Conservation (phyloP, 805 yeast genomes). For the Alloascoidea hylecoeti region DNA sequence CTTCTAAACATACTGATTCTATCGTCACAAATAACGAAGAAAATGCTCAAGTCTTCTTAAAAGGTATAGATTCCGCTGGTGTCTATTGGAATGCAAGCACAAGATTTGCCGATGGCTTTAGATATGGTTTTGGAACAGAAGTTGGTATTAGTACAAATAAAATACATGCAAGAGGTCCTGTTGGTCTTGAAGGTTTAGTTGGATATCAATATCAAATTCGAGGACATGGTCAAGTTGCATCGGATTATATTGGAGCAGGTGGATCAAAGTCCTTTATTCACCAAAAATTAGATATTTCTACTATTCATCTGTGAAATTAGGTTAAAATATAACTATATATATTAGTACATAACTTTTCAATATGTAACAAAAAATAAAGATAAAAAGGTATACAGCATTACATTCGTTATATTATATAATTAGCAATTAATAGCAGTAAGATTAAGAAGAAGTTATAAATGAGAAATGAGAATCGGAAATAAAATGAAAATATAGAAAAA, state of each 20-base stretch:
- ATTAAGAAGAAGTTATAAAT: no score
- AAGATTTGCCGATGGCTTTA: slow-evolving; percentile 95
- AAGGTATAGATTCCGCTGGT: slow-evolving; percentile 88
- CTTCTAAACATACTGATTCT: slow-evolving; percentile 93
- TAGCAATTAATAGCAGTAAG: no score
- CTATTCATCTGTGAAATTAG: no score
- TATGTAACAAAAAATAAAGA: no score
- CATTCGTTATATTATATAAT: no score
- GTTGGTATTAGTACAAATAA: slow-evolving; percentile 96
- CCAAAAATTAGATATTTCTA: slow-evolving; percentile 43
- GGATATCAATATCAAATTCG: slow-evolving; percentile 88
- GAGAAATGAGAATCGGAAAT: no score
- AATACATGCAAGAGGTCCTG: slow-evolving; percentile 97
- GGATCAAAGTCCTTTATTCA: slow-evolving; percentile 72
- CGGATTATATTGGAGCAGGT: slow-evolving; percentile 89
- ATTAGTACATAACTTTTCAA: no score
- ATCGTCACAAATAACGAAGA: slow-evolving; percentile 67
- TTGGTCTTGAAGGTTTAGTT: slow-evolving; percentile 92
- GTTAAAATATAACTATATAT: no score
- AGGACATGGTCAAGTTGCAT: slow-evolving; percentile 88
- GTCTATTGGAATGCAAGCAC: slow-evolving; percentile 97
- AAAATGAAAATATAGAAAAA: no score
- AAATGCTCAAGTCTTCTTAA: slow-evolving; percentile 63
- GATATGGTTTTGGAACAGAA: slow-evolving; percentile 98
- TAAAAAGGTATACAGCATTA: no score